Percentiles rank a stretch among this genome's conserved stretches.
Conservation (phyloP, 495 filamentous ascomycete genomes). For the Aspergillus bridgeri region DNA sequence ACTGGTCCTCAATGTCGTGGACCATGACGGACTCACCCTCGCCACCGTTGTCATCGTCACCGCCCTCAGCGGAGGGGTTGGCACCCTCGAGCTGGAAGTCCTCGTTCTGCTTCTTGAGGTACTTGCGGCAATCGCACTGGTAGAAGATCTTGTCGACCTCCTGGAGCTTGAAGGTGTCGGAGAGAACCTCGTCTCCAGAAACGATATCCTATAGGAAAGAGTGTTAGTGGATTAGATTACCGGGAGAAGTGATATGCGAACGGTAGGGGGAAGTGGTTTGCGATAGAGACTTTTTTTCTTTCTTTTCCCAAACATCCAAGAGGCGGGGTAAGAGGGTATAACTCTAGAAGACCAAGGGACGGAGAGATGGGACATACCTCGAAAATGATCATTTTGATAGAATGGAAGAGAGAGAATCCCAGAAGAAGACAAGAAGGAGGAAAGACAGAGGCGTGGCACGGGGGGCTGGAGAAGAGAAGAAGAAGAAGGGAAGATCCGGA, state of each 20-base stretch:
- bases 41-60: conserved; percentile 68
- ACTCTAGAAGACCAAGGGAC: not conserved
- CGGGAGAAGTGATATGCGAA: not conserved
- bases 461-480: conserved; percentile 28
- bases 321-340: not conserved
- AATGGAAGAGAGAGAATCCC: conserved; percentile 14
- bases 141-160: conserved; percentile 74
- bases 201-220: conserved; percentile 66
- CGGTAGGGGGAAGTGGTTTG: not conserved
- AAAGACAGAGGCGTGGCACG: conserved; percentile 22
- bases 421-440: conserved; percentile 15
- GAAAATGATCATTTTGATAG: conserved; percentile 83
- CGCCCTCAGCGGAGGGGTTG: conserved; percentile 94
- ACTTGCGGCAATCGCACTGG: conserved; percentile 87
- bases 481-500: conserved; percentile 26
- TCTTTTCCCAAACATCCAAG: not conserved
- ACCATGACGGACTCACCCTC: conserved; percentile 57
- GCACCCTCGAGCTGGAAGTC: conserved; percentile 88
- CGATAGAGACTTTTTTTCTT: conserved; percentile 1
- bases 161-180: conserved; percentile 81
- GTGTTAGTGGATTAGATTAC: conserved; percentile 12
- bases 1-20: conserved; percentile 91
- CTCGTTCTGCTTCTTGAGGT: conserved; percentile 66
- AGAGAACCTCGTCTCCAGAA: conserved; percentile 91
- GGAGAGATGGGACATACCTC: conserved; percentile 52